A percentile compares a stretch with the other conserved stretches of the same genome.
Evolutionary conservation across 1,284 basidiomycete genomes (phyloP).

Genomic region (Amylostereum areolatum): DNA sequence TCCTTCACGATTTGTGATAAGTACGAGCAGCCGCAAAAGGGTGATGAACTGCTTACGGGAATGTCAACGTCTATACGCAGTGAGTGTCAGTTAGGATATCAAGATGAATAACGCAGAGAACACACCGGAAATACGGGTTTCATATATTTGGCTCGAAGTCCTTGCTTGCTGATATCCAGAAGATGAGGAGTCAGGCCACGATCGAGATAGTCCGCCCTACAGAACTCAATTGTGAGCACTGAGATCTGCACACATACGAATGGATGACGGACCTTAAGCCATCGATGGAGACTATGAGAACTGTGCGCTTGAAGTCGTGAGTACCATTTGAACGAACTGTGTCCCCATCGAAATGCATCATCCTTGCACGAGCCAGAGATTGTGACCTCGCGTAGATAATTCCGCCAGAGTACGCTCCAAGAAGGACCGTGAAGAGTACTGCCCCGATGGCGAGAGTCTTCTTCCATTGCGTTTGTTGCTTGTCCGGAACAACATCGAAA

Average conservation of each 20-base stretch:
- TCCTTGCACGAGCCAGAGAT: constrained; percentile 15
- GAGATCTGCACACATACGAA: not conserved
- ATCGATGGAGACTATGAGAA: constrained; percentile 83
- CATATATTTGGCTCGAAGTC: constrained; percentile 81
- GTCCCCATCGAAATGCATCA: constrained; percentile 30
- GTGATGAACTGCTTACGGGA: constrained; percentile 47
- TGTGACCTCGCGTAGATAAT: constrained; percentile 9
- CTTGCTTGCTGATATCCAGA: constrained; percentile 70
- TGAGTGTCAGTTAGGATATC: not conserved
- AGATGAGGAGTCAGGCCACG: constrained; percentile 78
- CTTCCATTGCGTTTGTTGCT: constrained; percentile 25
- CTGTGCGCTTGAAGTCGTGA: constrained; percentile 72
- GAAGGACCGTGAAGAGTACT: constrained; percentile 34
- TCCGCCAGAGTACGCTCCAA: constrained; percentile 25
- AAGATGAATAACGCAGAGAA: constrained; percentile 4
- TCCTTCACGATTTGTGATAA: constrained; percentile 37
- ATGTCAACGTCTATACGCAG: constrained; percentile 68
- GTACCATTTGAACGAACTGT: constrained; percentile 64
- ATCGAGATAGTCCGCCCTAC: constrained; percentile 79
- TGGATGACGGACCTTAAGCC: constrained; percentile 57
- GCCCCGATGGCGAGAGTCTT: constrained; percentile 30
- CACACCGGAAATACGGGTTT: constrained; percentile 80
- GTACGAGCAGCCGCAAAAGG: not conserved
- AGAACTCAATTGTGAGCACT: not conserved
- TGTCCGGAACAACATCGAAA: constrained; percentile 13